These are phyloP conservation scores for Plasmodium cynomolgi DNA, from an alignment of 169 alveolate species.

Conservation along the genomic window DNA sequence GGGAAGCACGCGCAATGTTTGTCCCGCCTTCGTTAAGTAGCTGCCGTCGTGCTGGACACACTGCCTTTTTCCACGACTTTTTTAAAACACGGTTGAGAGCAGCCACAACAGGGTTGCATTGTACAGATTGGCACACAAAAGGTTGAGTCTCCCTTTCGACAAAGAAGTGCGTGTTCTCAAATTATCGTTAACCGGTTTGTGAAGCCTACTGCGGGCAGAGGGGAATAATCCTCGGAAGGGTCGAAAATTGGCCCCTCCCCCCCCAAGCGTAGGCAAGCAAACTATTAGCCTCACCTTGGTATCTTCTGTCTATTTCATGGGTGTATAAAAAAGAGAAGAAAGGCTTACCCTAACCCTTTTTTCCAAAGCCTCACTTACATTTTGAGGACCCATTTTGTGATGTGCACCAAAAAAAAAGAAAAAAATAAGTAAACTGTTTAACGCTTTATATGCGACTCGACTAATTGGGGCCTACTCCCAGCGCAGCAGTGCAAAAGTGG, in stretches of 20 bases:
- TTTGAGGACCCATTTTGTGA: not conserved
- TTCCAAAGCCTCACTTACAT: not conserved
- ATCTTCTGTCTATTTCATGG: not conserved
- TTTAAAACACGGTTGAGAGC: not conserved
- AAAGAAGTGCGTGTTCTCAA: not conserved
- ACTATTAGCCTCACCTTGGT: not conserved
- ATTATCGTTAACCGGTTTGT: not conserved
- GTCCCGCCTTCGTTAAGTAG: not conserved
- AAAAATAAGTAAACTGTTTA: not conserved
- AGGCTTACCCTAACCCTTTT: not conserved
- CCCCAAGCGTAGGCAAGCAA: not conserved
- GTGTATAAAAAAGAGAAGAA: not conserved
- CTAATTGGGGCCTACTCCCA: not conserved
- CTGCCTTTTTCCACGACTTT: not conserved
- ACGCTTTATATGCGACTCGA: not conserved
- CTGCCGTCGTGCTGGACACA: not conserved
- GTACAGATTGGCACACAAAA: not conserved
- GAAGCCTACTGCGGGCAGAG: not conserved
- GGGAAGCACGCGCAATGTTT: not conserved
- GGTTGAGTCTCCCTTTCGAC: not conserved
- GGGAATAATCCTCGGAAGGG: not conserved
- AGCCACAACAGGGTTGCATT: not conserved
- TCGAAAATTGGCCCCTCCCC: not conserved
- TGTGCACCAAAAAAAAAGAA: not conserved
- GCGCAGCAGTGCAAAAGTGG: not conserved